Conservation (phyloP, 169 alveolate species). For the Plasmodium billcollinsi region DNA sequence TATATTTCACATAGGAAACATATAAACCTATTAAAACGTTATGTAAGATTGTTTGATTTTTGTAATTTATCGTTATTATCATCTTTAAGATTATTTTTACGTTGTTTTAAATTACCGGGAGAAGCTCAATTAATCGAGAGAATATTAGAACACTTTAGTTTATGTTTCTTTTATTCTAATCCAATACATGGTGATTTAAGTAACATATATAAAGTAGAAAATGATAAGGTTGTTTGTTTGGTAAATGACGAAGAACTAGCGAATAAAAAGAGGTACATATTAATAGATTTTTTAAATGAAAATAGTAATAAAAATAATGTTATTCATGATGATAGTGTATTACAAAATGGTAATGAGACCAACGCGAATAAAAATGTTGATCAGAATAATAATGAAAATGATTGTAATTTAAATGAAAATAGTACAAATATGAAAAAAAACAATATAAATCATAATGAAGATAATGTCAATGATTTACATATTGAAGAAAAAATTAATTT, state of each 20-base stretch:
- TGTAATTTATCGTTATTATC: slow-evolving; percentile 88
- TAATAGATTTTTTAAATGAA: slow-evolving; percentile 87
- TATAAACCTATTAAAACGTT: slow-evolving; percentile 84
- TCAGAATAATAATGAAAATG: slow-evolving; percentile 5
- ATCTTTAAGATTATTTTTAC: slow-evolving; percentile 88
- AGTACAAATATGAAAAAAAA: too few relatives aligned
- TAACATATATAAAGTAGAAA: slow-evolving; percentile 25
- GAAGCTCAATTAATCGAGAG: slow-evolving; percentile 94
- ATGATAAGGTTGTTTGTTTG: slow-evolving; percentile 32
- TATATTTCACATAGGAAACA: slow-evolving; percentile 84
- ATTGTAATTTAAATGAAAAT: not conserved
- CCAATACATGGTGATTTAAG: slow-evolving; percentile 70
- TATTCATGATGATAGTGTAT: not conserved
- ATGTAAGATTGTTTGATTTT: slow-evolving; percentile 86
- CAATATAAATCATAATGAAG: not conserved
- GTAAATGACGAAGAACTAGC: slow-evolving; percentile 64
- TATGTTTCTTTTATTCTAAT: slow-evolving; percentile 61
- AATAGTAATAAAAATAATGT: slow-evolving; percentile 41
- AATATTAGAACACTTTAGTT: slow-evolving; percentile 86
- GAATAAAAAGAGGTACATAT: slow-evolving; percentile 79
- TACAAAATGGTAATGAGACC: not conserved
- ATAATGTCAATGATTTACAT: not conserved
- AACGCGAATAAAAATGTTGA: slow-evolving; percentile 13
- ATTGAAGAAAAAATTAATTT: slow-evolving; percentile 51
- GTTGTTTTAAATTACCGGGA: slow-evolving; percentile 92